A percentile compares a stretch with the other conserved stretches of the same genome.
Conservation (phyloP, 1,284 basidiomycete species). For the Cryptococcus jaspeensis region DNA sequence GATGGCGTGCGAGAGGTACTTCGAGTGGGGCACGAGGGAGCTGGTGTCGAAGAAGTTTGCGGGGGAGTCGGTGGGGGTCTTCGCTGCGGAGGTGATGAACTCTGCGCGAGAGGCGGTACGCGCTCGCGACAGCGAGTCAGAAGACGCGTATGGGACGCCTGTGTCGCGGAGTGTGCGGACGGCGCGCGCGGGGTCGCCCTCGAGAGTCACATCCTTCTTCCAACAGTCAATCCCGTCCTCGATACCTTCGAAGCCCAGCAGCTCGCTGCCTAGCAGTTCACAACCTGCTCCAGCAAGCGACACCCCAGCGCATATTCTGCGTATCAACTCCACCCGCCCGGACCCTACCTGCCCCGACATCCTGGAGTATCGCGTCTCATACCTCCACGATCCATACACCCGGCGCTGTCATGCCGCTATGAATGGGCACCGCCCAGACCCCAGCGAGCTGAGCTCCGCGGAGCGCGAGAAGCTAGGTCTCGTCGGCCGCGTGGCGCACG, state of each 20-base stretch:
- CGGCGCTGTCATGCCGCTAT: constrained; percentile 34
- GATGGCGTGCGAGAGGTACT: constrained; percentile 73
- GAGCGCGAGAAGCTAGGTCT: constrained; percentile 29
- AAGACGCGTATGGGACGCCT: not conserved
- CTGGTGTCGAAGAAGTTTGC: constrained; percentile 46
- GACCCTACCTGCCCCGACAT: constrained; percentile 34
- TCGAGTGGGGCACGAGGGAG: constrained; percentile 83
- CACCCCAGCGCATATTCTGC: constrained; percentile 26
- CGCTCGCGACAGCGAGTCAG: not conserved
- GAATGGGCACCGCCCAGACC: constrained; percentile 38
- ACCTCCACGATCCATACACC: constrained; percentile 23
- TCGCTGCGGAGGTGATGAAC: constrained; percentile 34
- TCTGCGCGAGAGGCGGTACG: constrained; percentile 29
- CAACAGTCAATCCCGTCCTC: constrained; percentile 11
- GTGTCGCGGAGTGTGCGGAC: constrained; percentile 1
- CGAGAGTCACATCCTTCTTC: constrained; percentile 17
- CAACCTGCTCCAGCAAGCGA: constrained; percentile 1
- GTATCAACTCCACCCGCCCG: constrained; percentile 31
- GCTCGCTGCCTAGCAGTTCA: constrained; percentile 1
- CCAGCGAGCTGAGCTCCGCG: constrained; percentile 18
- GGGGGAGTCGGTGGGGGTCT: constrained; percentile 35
- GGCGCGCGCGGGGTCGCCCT: constrained; percentile 6
- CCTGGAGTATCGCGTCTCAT: constrained; percentile 42
- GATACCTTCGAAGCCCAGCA: constrained; percentile 12
- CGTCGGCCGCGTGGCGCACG: constrained; percentile 11